These are phyloP conservation scores for Mycena vulgaris DNA, from an alignment of 768 basidiomycete species.

Conservation along the genomic window DNA sequence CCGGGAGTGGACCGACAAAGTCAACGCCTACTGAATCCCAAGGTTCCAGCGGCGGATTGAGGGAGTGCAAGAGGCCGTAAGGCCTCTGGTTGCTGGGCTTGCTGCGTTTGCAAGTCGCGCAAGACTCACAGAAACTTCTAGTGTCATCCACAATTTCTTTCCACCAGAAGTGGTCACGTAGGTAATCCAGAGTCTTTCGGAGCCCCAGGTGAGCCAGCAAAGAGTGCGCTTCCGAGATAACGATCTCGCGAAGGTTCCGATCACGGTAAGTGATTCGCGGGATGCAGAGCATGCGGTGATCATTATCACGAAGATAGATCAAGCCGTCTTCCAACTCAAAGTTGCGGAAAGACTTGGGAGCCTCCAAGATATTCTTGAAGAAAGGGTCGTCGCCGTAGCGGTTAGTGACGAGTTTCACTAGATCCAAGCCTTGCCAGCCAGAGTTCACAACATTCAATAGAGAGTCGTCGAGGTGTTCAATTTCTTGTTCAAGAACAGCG, in stretches of 20 bases:
- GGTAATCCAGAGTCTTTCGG: constrained; percentile 6
- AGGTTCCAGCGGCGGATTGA: neutral
- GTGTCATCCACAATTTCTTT: constrained; percentile 2
- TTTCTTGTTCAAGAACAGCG: neutral
- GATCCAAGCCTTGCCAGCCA: constrained; percentile 8
- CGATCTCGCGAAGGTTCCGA: neutral
- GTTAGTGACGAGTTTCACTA: neutral
- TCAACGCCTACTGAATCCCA: constrained; percentile 1
- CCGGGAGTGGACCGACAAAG: neutral
- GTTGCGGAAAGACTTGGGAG: neutral
- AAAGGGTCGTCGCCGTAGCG: neutral
- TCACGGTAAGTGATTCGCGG: neutral
- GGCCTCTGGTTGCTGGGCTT: constrained; percentile 2
- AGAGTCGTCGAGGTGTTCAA: neutral
- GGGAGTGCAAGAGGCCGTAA: neutral
- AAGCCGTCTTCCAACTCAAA: constrained; percentile 4
- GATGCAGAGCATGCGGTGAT: neutral
- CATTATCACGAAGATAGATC: neutral
- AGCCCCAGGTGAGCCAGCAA: constrained; percentile 1
- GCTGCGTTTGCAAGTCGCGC: neutral
- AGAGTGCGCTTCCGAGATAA: constrained; percentile 5
- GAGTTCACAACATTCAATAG: neutral
- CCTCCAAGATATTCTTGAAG: neutral
- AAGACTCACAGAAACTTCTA: neutral
- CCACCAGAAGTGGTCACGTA: constrained; percentile 20